Percentiles rank a stretch among this genome's conserved stretches.
Evolutionary conservation across 2,329 filamentous ascomycete species (phyloP).

Genomic region (Hypoxylon rubiginosum): DNA sequence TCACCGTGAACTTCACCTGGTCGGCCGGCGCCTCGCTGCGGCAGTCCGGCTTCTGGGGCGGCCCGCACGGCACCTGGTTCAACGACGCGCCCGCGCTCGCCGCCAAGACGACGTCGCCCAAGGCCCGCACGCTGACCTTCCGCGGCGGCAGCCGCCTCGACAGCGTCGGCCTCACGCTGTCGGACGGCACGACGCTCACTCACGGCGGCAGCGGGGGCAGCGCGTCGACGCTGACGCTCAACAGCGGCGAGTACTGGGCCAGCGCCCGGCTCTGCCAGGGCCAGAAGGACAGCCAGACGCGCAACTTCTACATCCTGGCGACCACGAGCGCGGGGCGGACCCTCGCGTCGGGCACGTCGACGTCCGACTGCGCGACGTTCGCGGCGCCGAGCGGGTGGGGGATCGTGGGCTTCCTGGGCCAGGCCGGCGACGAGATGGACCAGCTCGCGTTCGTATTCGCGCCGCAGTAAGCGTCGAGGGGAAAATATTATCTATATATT

Average conservation of each 20-base stretch:
- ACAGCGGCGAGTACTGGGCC: constrained; percentile 62
- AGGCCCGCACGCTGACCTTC: constrained; percentile 59
- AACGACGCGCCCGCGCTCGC: constrained; percentile 63
- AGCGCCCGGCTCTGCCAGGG: constrained; percentile 65
- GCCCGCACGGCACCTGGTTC: constrained; percentile 66
- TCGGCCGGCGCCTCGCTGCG: constrained; percentile 54
- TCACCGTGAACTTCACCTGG: constrained; percentile 69
- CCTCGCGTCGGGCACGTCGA: constrained; percentile 60
- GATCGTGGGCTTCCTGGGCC: constrained; percentile 55
- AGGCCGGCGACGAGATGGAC: constrained; percentile 68
- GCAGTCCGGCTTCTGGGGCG: constrained; percentile 63
- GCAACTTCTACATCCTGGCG: constrained; percentile 69
- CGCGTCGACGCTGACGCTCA: constrained; percentile 59
- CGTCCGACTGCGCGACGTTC: constrained; percentile 58
- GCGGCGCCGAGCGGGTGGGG: constrained; percentile 58
- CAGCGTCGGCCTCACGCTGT: constrained; percentile 61
- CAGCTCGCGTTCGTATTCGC: constrained; percentile 65
- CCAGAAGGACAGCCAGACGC: constrained; percentile 59
- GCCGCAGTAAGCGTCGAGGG: constrained; percentile 53
- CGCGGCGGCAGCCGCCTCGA: constrained; percentile 65
- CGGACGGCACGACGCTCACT: constrained; percentile 61
- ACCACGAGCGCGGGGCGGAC: constrained; percentile 64
- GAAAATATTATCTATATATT: too few relatives aligned
- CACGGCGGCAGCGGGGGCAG: constrained; percentile 69
- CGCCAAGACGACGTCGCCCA: constrained; percentile 50